phyloP scores from a whole-genome alignment of 1,139 yeast genomes.

The Protomyces inouyei region DNA sequence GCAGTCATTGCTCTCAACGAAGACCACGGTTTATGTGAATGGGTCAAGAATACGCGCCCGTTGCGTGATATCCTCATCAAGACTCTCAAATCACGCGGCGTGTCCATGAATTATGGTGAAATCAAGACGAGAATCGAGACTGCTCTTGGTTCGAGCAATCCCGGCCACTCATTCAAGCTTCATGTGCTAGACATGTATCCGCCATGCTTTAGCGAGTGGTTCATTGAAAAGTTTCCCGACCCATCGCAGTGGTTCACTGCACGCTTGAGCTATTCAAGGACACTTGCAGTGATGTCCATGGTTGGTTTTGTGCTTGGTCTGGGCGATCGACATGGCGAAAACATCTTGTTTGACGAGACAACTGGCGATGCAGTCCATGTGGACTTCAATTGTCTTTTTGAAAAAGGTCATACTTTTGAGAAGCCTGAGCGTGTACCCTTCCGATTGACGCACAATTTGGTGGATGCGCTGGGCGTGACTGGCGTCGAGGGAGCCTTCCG shows the following conservation, averaged over 20 bases:
- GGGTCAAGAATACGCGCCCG: constrained; percentile 82
- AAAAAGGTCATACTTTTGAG: constrained; percentile 52
- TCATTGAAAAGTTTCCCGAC: constrained; percentile 79
- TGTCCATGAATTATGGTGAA: constrained; percentile 33
- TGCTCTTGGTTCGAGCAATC: constrained; percentile 24
- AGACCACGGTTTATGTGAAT: constrained; percentile 84
- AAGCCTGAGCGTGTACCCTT: constrained; percentile 94
- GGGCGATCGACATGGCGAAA: constrained; percentile 96
- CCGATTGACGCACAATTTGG: constrained; percentile 78
- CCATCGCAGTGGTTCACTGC: constrained; percentile 85
- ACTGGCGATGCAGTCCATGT: constrained; percentile 85
- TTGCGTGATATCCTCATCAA: constrained; percentile 61
- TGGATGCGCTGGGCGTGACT: constrained; percentile 85
- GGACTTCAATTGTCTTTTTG: constrained; percentile 94
- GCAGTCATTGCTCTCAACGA: constrained; percentile 87
- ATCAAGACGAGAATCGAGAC: constrained; percentile 29
- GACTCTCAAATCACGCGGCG: constrained; percentile 42
- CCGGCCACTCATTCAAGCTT: constrained; percentile 29
- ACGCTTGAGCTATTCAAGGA: constrained; percentile 65
- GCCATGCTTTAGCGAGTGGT: constrained; percentile 84
- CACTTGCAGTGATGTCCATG: constrained; percentile 95
- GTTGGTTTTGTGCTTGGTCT: constrained; percentile 75
- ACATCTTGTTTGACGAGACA: constrained; percentile 66
- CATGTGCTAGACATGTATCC: constrained; percentile 44
- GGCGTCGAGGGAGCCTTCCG: constrained; percentile 87